phyloP scores from a whole-genome alignment of 805 yeast genomes.

The Metschnikowia rubicola region DNA sequence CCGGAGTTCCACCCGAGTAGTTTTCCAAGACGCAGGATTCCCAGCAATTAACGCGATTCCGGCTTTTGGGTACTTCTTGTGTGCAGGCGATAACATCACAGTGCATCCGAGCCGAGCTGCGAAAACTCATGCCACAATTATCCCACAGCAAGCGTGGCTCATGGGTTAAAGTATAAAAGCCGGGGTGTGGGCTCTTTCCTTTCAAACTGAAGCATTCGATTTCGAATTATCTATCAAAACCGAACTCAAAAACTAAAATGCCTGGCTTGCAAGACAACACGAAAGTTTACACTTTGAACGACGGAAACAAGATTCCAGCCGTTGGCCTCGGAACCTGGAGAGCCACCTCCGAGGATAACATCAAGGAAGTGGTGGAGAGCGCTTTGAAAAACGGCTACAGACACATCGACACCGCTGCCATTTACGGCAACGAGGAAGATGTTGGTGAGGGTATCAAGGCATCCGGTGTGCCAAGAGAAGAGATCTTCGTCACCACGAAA shows the following conservation, averaged over 20 bases:
- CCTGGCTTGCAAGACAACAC: constrained; percentile 11
- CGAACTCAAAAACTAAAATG: constrained; percentile 1
- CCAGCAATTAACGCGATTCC: too few relatives aligned
- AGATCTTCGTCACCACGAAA: constrained; percentile 70
- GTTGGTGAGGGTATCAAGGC: constrained; percentile 17
- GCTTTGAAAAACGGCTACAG: constrained; percentile 46
- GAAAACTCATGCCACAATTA: neutral
- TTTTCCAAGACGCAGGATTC: too few relatives aligned
- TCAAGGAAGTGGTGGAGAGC: constrained; percentile 50
- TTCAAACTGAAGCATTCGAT: too few relatives aligned
- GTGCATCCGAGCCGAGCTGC: neutral
- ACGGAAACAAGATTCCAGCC: constrained; percentile 15
- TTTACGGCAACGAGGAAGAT: constrained; percentile 15
- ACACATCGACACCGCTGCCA: constrained; percentile 18
- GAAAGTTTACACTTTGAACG: constrained; percentile 12
- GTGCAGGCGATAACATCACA: constrained; percentile 1
- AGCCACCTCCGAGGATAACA: constrained; percentile 49
- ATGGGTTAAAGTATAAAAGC: neutral
- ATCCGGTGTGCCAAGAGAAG: constrained; percentile 45
- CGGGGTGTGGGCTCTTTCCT: too few relatives aligned
- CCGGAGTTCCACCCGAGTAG: too few relatives aligned
- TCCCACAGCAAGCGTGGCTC: neutral
- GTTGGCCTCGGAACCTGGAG: constrained; percentile 50
- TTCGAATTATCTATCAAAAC: too few relatives aligned
- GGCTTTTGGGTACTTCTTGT: neutral